Evolutionary conservation across 805 yeast genomes (phyloP), one percentile per base, ranked within the genome.

Genomic region (Candida broadrunensis): DNA sequence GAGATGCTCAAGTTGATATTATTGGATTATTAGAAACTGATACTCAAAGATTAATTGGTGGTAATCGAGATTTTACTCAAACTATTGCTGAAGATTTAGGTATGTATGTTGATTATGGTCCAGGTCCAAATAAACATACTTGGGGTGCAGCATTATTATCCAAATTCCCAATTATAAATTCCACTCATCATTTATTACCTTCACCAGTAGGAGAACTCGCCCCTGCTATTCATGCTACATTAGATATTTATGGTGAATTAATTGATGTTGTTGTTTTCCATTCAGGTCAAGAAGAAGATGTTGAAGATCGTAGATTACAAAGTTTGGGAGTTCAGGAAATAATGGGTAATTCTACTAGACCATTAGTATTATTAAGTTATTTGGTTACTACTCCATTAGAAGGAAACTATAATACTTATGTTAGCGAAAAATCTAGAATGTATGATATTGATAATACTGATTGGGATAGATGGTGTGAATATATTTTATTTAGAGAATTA

Each of bases 391-490:
- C 76, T 26, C 98, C 99, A 11, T 67, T 78, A 36, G 77, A 83
- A 58, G 98, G 97, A 9, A 91, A 93, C 64, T 91, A 91, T 72
- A 83, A 87, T 66, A 89, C 89, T 2, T 88, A 88, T 63, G 97
- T 90, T 15, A 82, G 95, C 54, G 85, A 84, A 37, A 63, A 70
- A 49, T 81, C 91, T 1, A 86, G 96, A 24, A 88, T 93, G 91
- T 80, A 83, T 54, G 99, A 93, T 61, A 89, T 93, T 47, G 99
- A 93, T 61, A 84, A 90, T 33, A 72, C 84, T 6, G 97, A 91
- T 60, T 87, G 90, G 82, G 99, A 93, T 58, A 80, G 99, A 67
- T 93, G 99, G 99, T 93, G 99, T 67, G 96, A 93, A 67, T 93
- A 93, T 65, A 88, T 93, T 47, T 67, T 93, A 49, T 93, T 85